Percentiles rank a stretch among this genome's conserved stretches.
phyloP scores from a whole-genome alignment of 495 filamentous ascomycete species.

The Pseudoneurospora amorphoporcata region DNA sequence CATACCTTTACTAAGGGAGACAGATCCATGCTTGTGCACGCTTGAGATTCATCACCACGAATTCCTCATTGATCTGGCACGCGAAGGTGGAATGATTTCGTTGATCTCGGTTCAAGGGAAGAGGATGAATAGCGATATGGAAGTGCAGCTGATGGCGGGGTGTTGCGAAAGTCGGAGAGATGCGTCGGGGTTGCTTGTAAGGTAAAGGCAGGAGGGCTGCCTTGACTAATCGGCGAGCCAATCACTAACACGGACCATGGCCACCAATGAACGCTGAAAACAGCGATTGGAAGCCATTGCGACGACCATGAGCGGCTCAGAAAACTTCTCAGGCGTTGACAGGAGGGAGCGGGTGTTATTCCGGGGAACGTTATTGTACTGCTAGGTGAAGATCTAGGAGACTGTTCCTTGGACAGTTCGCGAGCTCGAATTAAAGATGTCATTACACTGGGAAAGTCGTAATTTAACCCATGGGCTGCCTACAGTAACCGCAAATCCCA shows the following conservation, averaged over 20 bases:
- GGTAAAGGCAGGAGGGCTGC: background rate
- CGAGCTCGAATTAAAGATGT: background rate
- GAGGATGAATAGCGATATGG: background rate
- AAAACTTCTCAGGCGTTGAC: background rate
- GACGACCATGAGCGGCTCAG: background rate
- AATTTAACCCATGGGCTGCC: background rate
- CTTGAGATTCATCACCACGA: background rate
- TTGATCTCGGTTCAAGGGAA: background rate
- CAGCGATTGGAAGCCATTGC: background rate
- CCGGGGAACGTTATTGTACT: background rate
- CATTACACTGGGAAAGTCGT: background rate
- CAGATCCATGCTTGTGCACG: background rate
- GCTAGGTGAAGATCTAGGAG: background rate
- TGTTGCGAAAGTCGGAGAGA: background rate
- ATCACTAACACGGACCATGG: background rate
- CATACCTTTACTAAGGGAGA: background rate
- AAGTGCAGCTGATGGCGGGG: background rate
- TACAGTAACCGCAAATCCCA: background rate
- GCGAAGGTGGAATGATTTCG: background rate
- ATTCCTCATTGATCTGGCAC: background rate
- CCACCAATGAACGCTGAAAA: background rate
- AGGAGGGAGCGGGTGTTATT: background rate
- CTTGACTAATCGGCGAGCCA: background rate
- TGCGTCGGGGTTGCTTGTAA: background rate
- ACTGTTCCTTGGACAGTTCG: background rate